A percentile compares a stretch with the other conserved stretches of the same genome.
These are phyloP conservation scores for Gracilaria gracilis DNA, from an alignment of 23 red algal species.

Conservation along the genomic window DNA sequence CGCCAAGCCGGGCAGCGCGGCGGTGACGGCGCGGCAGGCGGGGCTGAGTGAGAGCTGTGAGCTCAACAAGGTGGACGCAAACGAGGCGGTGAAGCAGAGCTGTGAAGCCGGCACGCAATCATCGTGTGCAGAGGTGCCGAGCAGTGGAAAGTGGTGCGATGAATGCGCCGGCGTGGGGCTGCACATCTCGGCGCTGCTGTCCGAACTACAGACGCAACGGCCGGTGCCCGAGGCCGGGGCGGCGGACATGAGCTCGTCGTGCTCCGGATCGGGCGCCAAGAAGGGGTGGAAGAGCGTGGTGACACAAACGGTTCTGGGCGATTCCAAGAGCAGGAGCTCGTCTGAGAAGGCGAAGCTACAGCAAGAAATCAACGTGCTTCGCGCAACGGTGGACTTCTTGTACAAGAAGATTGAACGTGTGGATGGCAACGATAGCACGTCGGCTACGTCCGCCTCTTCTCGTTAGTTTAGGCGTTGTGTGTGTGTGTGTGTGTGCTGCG, in stretches of 20 bases:
- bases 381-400: slow-evolving; percentile 63
- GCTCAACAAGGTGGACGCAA: neutral
- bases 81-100: neutral
- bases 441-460: slow-evolving; percentile 7
- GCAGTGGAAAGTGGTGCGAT: slow-evolving; percentile 46
- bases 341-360: slow-evolving; percentile 51
- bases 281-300: slow-evolving; percentile 66
- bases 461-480: neutral
- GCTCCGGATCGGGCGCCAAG: slow-evolving; percentile 28
- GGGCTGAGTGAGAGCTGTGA: neutral
- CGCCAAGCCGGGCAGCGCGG: slow-evolving; percentile 3
- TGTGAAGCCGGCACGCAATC: neutral
- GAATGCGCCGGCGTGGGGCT: slow-evolving; percentile 46
- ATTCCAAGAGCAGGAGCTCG: slow-evolving; percentile 36
- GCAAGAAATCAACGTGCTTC: slow-evolving; percentile 67
- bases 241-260: neutral
- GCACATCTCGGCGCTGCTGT: slow-evolving; percentile 42
- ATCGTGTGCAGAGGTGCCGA: neutral
- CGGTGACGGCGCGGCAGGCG: neutral
- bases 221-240: neutral
- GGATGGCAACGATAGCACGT: slow-evolving; percentile 14
- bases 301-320: slow-evolving; percentile 57
- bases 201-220: slow-evolving; percentile 45
- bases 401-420: slow-evolving; percentile 56
- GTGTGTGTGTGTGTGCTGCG: neutral